Base-by-base conservation (phyloP, 306 rosid genomes). In the Trifolium repens region DNA sequence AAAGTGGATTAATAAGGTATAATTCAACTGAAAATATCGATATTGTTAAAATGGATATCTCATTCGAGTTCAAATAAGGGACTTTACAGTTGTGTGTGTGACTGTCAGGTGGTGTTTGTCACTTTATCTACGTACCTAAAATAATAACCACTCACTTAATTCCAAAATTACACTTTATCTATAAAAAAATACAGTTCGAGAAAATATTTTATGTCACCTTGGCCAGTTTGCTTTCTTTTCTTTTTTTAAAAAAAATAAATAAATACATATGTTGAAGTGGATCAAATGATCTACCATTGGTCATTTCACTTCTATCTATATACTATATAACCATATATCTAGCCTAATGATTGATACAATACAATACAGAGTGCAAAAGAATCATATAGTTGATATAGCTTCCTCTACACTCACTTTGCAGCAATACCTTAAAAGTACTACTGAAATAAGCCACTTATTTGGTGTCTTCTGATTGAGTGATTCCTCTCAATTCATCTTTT, bases 381-480 rank as follows among this genome's bases (percentile, higher is more conserved):
- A 6, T 5, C 19, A 15, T 50, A 50, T 50, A 50, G 57, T 50
- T 50, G 57, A 50, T 24, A 22, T 75, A 62, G 47, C 76, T 47
- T 74, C 76, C 57, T 52, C n/a, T 8, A 13, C 15, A 22, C 32
- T 77, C 55, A 60, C 12, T 22, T 37, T 27, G 59, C 19, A 66
- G 50, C 17, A 27, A 42, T 9, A 66, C 44, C 46, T 53, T 66
- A 27, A 47, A 52, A 66, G 54, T 40, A 65, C 10, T 37, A 13
- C 15, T 39, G 32, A 67, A 57, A 8, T 16, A 74, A 15, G 71
- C 46, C 71, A 59, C 13, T 67, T 46, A 72, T 59, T 63, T 65
- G 57, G 59, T 53, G 26, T 26, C 50, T 46, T 30, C 37, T 30
- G 34, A 30, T 30, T 30, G 34, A 30, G 34, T 63, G 7, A 11